Evolutionary conservation across 2,329 filamentous ascomycete genomes (phyloP).

Genomic region (Phyllosticta citrichinensis): DNA sequence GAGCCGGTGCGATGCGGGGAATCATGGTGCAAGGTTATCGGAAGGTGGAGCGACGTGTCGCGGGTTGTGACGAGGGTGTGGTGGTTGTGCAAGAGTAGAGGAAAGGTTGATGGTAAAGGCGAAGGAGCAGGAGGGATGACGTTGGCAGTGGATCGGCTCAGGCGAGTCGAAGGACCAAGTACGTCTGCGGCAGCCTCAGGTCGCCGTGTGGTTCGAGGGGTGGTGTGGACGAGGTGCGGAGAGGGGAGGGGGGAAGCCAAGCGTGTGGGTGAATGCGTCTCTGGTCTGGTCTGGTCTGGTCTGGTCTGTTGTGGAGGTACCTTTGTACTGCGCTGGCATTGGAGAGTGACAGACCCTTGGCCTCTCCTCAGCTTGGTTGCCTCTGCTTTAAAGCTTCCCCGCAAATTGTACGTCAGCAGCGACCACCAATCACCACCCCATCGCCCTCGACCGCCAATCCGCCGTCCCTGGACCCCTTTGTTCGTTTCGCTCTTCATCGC

Average conservation of each 20-base stretch:
- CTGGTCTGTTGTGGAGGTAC: background rate
- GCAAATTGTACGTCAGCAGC: constrained; percentile 1
- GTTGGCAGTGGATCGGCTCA: constrained; percentile 8
- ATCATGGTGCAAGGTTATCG: constrained; percentile 6
- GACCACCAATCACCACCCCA: background rate
- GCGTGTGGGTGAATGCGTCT: background rate
- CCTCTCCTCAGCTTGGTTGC: background rate
- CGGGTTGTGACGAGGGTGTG: background rate
- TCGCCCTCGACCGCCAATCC: background rate
- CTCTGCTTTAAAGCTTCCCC: constrained; percentile 5
- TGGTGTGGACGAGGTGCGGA: constrained; percentile 4
- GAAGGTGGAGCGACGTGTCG: background rate
- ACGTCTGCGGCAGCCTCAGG: background rate
- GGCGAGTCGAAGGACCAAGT: background rate
- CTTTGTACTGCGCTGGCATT: background rate
- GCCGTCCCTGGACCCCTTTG: background rate
- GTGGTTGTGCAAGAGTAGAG: background rate
- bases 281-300: constrained; percentile 1
- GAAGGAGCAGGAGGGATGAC: constrained; percentile 3
- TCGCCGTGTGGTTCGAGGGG: constrained; percentile 3
- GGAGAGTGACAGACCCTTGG: constrained; percentile 2
- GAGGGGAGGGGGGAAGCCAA: background rate
- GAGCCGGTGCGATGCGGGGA: constrained; percentile 4
- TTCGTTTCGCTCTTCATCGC: background rate
- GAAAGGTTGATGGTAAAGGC: background rate